These are phyloP conservation scores for Dactylellina cionopaga DNA, from an alignment of 2,329 filamentous ascomycete genomes.

Conservation along the genomic window DNA sequence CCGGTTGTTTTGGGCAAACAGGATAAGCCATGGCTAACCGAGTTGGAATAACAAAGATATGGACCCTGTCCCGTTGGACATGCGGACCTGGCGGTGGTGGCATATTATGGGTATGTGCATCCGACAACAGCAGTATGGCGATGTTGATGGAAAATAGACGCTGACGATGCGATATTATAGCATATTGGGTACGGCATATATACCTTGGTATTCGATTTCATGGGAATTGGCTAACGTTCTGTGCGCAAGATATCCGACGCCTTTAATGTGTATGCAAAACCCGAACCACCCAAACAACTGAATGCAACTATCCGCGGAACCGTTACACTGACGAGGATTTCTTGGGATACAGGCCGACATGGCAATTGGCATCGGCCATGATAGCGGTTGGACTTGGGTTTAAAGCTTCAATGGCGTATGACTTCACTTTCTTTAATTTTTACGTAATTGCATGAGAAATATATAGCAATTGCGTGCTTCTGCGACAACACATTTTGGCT, in stretches of 20 bases:
- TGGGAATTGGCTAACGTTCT: conserved; percentile 11
- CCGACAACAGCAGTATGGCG: conserved; percentile 10
- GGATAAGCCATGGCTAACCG: conserved; percentile 44
- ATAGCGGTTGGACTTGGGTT: conserved; percentile 50
- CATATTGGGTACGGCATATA: conserved; percentile 52
- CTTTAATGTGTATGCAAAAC: conserved; percentile 42
- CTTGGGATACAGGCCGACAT: conserved; percentile 39
- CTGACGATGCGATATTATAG: conserved; percentile 18
- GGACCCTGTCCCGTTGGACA: conserved; percentile 59
- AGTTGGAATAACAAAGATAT: conserved; percentile 39
- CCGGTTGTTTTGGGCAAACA: conserved; percentile 14
- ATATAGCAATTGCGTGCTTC: not conserved
- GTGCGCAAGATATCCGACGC: conserved; percentile 46
- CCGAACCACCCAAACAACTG: not conserved
- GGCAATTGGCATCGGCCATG: conserved; percentile 50
- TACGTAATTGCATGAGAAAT: conserved; percentile 46
- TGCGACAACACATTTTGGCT: conserved; percentile 41
- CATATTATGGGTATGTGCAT: conserved; percentile 59
- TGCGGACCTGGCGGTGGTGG: conserved; percentile 65
- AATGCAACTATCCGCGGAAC: not conserved
- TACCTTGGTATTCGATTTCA: no score
- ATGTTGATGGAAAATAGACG: conserved; percentile 27
- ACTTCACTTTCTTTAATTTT: conserved; percentile 53
- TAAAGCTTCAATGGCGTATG: conserved; percentile 52
- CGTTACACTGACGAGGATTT: conserved; percentile 10